Evolutionary conservation across 106 monocot genomes (phyloP), one percentile per base, ranked within the genome.

Genomic region (Narthecium ossifragum): DNA sequence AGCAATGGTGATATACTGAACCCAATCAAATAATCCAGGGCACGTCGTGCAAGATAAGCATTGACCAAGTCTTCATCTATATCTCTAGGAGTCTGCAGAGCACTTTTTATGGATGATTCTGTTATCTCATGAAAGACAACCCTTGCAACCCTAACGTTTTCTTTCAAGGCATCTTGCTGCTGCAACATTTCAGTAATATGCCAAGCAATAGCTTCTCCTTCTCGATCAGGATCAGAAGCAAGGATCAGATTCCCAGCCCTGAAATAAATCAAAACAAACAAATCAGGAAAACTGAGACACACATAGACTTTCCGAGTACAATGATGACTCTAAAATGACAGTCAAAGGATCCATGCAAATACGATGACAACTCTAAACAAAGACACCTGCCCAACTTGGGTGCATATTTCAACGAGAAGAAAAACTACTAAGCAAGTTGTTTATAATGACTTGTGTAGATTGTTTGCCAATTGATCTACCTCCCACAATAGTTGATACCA

Each of bases 181-280:
- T 71, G 66, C 59, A 96, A 64, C 96, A 96, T 96, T 55, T 96
- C 90, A 34, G 57, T 69, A 56, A 96, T 81, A 68, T 96, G 96
- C 96, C 96, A 96, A 47, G 96, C 96, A 68, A 96, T 96, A 64
- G 96, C 90, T 84, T 96, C 96, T 40, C 96, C 96, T 81, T 96
- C 96, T 57, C 96, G 82, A 37, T 96, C 96, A 65, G 90, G 90
- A 81, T 96, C 96, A 30, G 90, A 87, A 63, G 96, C 96, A 66
- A 96, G 78, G 40, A 96, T 86, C 48, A 96, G 63, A 69, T 90
- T 86, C 68, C 90, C 73, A 57, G 84, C 86, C 51, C 96, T 96
- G 77, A 60, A 51, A 67, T 40, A 40, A 41, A n/a, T n/a, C n/a
- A n/a, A n/a, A n/a, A n/a, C n/a, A n/a, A n/a, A n/a, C n/a, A n/a